Percentiles rank a stretch among this genome's conserved stretches.
phyloP scores from a whole-genome alignment of 2,329 filamentous ascomycete species.

The Diplodia intermedia region DNA sequence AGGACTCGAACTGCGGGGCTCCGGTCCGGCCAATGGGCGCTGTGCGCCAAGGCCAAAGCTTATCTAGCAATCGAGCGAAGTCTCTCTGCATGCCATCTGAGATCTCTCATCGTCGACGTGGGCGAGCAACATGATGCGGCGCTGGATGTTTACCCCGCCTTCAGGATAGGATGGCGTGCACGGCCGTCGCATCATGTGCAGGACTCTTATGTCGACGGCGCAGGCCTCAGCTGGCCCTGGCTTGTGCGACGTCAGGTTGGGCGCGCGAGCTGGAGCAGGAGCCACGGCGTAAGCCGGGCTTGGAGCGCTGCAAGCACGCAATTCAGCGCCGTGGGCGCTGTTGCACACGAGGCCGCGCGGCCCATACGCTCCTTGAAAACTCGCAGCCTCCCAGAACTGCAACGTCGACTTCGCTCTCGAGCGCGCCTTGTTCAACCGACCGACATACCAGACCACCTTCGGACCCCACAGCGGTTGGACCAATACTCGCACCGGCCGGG shows the following conservation, averaged over 20 bases:
- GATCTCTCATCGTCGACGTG: neutral
- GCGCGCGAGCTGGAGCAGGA: neutral
- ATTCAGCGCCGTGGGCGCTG: neutral
- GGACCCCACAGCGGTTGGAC: neutral
- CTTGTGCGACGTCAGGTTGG: constrained; percentile 1
- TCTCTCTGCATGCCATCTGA: neutral
- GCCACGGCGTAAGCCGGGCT: neutral
- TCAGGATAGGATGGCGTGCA: neutral
- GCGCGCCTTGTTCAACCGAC: neutral
- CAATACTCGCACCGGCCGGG: neutral
- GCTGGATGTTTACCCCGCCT: neutral
- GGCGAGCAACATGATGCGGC: neutral
- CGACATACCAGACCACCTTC: neutral
- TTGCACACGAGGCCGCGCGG: constrained; percentile 16
- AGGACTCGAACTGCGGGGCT: neutral
- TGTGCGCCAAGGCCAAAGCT: neutral
- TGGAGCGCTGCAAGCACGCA: constrained; percentile 11
- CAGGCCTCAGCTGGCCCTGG: neutral
- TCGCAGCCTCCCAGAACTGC: neutral
- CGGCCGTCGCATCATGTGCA: neutral
- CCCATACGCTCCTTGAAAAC: neutral
- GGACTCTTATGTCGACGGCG: neutral
- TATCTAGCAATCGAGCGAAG: constrained; percentile 11
- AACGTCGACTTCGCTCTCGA: neutral
- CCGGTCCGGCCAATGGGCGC: neutral